Evolutionary conservation across 2,329 filamentous ascomycete species (phyloP), one percentile per base, ranked within the genome.

Genomic region (Colletotrichum lini): DNA sequence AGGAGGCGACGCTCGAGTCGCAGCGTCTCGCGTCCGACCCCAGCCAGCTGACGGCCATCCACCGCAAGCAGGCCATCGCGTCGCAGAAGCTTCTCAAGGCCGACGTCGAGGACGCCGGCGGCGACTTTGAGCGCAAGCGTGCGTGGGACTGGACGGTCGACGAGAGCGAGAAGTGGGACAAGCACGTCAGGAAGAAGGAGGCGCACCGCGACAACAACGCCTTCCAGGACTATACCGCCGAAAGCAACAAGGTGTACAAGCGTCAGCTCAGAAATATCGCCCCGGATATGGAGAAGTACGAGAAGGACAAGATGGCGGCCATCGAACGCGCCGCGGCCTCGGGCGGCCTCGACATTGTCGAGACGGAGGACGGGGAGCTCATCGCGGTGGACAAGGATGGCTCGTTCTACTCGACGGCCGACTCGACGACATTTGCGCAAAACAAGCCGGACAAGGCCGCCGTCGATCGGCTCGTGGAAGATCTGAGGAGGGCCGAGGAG

Each of bases 111-210:
- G 94, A 94, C 21, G 86, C 88, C 0, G 95, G 95, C 44, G 94
- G 94, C 66, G 96, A 98, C 81, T 99, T 98, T 79, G 96, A 99
- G 86, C 93, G 96, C 75, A 98, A 98, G 84, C 92, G 96, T 50
- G 96, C 96, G 1, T 99, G 96, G 96, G 96, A 98, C 84, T 99
- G 96, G 94, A 99, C 96, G 0, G 86, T 96, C 8, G 96, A 99
- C 74, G 96, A 99, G 83, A 93, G 91, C 76, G 96, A 98, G 84
- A 90, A 89, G 75, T 99, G 96, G 96, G 96, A 99, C 82, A 92
- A 92, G 84, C 92, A 95, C 42, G 85, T 97, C 80, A 93, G 92
- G 78, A 97, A 97, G 87, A 97, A 95, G 84, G 90, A 90, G 70
- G 89, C 90, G 21, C 92, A 93, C 77, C 88, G 93, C 73, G 94